Evolutionary conservation across 129 eudicot genomes (phyloP), one percentile per base, ranked within the genome.

Genomic region (Pittosporum tobira): DNA sequence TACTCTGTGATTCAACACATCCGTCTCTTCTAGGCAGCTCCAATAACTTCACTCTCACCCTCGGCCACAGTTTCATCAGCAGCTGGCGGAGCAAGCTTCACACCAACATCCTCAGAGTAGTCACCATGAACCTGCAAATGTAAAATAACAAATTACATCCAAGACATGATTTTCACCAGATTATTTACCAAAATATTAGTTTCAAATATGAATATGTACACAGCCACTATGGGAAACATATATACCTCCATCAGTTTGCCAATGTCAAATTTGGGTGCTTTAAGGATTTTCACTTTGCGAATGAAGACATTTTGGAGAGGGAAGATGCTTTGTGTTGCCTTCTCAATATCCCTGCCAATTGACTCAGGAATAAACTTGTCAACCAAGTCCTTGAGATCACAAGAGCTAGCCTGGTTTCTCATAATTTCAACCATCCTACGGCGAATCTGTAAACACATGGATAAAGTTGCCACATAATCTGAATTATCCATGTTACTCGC

Each of bases 241-340:
- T n/a, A n/a, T 62, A 34, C 67, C 67, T 62, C 67, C 67, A 62
- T 62, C 67, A 62, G 48, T 21, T 62, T 62, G 48, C 67, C 67
- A 48, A 62, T 31, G 25, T 62, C 67, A 31, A 62, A 62, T 34
- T 62, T 62, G 18, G 67, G 67, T 18, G 67, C 67, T 20, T 62
- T 62, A 7, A 62, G 26, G 24, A 62, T 62, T 57, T 62, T 62
- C 15, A 62, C 67, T 30, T 62, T 62, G 19, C 67, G 27, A 31
- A 62, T 62, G 44, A 30, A 62, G 6, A 62, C 57, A 48, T 62
- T 48, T 24, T 62, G 57, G 21, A 62, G 67, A 48, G 67, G 67
- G 57, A 47, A 62, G 16, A 62, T 62, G 47, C 57, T 48, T 4
- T 30, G 22, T 47, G 67, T 62, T n/a, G 67, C 67, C 57, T 62